A percentile compares a stretch with the other conserved stretches of the same genome.
phyloP scores from a whole-genome alignment of 75 land plant genomes.

The Sequoia sempervirens region DNA sequence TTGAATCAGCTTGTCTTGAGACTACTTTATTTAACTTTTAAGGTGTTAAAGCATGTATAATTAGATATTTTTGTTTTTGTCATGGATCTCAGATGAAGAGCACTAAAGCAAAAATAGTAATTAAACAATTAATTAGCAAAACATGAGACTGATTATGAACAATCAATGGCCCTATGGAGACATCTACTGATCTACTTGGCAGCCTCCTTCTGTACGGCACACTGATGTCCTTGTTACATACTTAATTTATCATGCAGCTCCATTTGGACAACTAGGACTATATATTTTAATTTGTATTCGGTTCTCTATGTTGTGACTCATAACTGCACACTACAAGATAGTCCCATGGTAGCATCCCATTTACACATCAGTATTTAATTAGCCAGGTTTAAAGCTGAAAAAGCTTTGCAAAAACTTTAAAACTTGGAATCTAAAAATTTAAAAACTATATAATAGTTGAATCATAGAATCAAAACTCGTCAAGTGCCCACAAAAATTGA shows the following conservation, averaged over 20 bases:
- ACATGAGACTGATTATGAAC: neutral
- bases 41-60: neutral
- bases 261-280: neutral
- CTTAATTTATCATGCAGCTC: neutral
- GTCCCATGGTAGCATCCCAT: neutral
- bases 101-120: neutral
- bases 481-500: too few species aligned
- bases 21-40: neutral
- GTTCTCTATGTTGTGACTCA: neutral
- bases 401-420: too few species aligned
- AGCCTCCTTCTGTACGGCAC: too few species aligned
- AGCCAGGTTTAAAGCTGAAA: too few species aligned
- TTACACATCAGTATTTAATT: too few species aligned
- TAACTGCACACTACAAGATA: neutral
- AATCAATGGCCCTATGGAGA: neutral
- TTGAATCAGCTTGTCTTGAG: neutral
- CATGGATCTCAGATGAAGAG: neutral
- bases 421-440: too few species aligned
- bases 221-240: neutral
- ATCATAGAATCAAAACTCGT: too few species aligned
- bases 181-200: too few species aligned
- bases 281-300: too few species aligned
- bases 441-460: too few species aligned
- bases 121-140: neutral
- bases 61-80: neutral